These are phyloP conservation scores for Aspergillus sp. DNA, from an alignment of 2,329 filamentous ascomycete genomes.

Conservation along the genomic window DNA sequence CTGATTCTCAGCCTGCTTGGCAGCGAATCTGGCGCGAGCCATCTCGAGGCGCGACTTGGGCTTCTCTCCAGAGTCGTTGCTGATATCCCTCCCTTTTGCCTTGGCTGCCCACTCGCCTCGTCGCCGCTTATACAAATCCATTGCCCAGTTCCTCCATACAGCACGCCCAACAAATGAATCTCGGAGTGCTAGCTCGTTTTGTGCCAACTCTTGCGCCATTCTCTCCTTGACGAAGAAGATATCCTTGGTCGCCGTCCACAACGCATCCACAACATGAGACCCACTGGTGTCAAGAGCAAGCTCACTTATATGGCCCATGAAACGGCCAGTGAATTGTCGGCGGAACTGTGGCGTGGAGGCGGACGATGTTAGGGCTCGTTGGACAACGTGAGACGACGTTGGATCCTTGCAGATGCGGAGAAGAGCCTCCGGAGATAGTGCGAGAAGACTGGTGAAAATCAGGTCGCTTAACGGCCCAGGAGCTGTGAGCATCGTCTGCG, in stretches of 20 bases:
- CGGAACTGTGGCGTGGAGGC: slow-evolving; percentile 60
- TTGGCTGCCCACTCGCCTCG: slow-evolving; percentile 67
- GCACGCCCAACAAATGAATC: slow-evolving; percentile 68
- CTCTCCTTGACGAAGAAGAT: slow-evolving; percentile 70
- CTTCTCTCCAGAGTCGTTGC: slow-evolving; percentile 31
- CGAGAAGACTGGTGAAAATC: slow-evolving; percentile 72
- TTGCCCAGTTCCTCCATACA: slow-evolving; percentile 75
- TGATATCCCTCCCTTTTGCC: slow-evolving; percentile 56
- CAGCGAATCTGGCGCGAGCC: slow-evolving; percentile 61
- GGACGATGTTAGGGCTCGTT: slow-evolving; percentile 63
- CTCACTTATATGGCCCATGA: slow-evolving; percentile 64
- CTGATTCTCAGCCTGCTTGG: slow-evolving; percentile 36
- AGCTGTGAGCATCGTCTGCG: slow-evolving; percentile 76
- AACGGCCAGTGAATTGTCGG: slow-evolving; percentile 66
- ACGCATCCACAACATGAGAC: slow-evolving; percentile 69
- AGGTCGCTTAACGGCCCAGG: slow-evolving; percentile 70
- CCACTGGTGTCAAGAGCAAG: slow-evolving; percentile 66
- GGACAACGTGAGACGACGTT: slow-evolving; percentile 65
- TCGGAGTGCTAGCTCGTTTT: slow-evolving; percentile 64
- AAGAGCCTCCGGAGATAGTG: slow-evolving; percentile 60
- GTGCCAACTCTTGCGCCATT: slow-evolving; percentile 65
- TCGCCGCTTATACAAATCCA: slow-evolving; percentile 71
- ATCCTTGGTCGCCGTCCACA: slow-evolving; percentile 67
- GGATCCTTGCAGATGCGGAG: slow-evolving; percentile 69
- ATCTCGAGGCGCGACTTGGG: slow-evolving; percentile 60